These are phyloP conservation scores for Boletus pseudopeckii DNA, from an alignment of 768 basidiomycete species.

Conservation along the genomic window DNA sequence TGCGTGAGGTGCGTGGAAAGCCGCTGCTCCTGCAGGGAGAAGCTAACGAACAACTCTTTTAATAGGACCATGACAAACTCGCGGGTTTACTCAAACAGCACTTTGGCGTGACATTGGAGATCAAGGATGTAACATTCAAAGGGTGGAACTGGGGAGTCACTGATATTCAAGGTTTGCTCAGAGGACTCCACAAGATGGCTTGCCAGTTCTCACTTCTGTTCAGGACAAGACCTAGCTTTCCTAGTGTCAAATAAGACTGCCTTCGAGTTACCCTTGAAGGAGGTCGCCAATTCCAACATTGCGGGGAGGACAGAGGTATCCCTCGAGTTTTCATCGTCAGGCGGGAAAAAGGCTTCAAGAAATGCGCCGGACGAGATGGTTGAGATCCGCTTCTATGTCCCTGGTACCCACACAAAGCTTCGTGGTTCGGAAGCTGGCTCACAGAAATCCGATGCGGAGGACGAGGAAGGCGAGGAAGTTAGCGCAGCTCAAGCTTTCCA, in stretches of 20 bases:
- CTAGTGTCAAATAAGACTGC: conserved; percentile 81
- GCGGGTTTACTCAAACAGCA: conserved; percentile 77
- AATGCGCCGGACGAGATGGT: conserved; percentile 77
- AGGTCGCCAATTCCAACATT: conserved; percentile 96
- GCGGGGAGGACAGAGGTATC: conserved; percentile 98
- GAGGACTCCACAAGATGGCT: neutral
- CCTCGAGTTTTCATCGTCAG: conserved; percentile 73
- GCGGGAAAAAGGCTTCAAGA: conserved; percentile 42
- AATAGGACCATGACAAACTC: conserved; percentile 88
- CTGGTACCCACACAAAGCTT: conserved; percentile 66
- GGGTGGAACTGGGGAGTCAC: conserved; percentile 99
- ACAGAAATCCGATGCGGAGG: conserved; percentile 68
- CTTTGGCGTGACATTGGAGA: conserved; percentile 82
- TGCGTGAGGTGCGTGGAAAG: conserved; percentile 62
- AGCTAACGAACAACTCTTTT: neutral
- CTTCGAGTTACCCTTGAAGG: conserved; percentile 83
- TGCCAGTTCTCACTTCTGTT: neutral
- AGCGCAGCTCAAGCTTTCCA: conserved; percentile 97
- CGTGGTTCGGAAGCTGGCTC: conserved; percentile 71
- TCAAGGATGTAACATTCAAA: conserved; percentile 81
- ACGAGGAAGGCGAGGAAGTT: conserved; percentile 68
- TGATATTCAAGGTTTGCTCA: conserved; percentile 80
- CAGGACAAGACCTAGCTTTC: conserved; percentile 91
- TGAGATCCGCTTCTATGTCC: conserved; percentile 95
- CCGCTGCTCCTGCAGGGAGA: neutral